A percentile compares a stretch with the other conserved stretches of the same genome.
phyloP scores from a whole-genome alignment of 2,329 filamentous ascomycete species.

The Myriosclerotinia duriaeana region DNA sequence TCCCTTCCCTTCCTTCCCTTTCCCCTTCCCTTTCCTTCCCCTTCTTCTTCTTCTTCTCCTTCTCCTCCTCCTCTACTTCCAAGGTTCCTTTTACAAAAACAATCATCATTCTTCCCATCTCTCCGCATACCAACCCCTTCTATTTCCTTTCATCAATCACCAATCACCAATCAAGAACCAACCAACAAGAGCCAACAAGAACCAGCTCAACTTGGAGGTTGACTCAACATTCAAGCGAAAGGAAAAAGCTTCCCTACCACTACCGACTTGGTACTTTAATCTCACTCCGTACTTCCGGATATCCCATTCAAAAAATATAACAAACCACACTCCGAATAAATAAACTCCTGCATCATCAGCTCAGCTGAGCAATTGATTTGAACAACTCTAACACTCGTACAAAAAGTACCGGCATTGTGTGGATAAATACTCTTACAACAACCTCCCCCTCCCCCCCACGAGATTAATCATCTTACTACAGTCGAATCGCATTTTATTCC shows the following conservation, averaged over 20 bases:
- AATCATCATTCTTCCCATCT: background rate
- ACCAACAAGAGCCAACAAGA: background rate
- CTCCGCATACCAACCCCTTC: constrained; percentile 12
- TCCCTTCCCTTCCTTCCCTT: background rate
- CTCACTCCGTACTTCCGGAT: background rate
- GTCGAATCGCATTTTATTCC: background rate
- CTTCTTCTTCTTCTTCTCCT: background rate
- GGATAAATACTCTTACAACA: background rate
- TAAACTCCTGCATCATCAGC: background rate
- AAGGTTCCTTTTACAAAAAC: background rate
- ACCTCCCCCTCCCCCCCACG: background rate
- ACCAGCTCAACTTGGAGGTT: background rate
- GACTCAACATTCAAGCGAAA: background rate
- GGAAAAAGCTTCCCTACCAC: too few relatives aligned
- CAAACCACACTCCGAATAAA: background rate
- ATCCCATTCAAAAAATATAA: background rate
- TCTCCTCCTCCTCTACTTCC: background rate
- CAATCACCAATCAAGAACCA: background rate
- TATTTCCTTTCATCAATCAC: constrained; percentile 15
- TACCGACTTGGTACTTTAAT: background rate
- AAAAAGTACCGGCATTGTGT: background rate
- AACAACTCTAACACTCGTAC: background rate
- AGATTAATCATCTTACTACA: constrained; percentile 2
- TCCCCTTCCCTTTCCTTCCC: background rate
- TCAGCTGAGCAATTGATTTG: background rate